Evolutionary conservation across 129 eudicot species (phyloP), one percentile per base, ranked within the genome.

Genomic region (Escallonia herrerae): DNA sequence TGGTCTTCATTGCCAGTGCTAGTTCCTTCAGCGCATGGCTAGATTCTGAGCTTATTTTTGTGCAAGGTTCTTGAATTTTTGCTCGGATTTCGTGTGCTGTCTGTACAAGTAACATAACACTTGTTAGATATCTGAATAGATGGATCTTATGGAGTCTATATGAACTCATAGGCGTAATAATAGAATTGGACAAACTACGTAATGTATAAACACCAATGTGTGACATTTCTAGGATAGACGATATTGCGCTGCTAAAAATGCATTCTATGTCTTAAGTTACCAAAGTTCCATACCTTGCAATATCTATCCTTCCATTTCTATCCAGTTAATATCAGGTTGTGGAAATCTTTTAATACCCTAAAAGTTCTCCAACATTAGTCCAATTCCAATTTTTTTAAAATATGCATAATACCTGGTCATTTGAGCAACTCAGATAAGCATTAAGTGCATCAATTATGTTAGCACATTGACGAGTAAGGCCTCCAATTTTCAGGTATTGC

Each of bases 11-110:
- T 3, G 90, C 66, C 47, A 14, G 5, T 63, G 95, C 81, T 50
- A 90, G 46, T 77, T 87, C 83, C 44, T 74, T 84, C 62, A 90
- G 56, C 2, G 95, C 87, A 40, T 66, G 40, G 65, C 95, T 79
- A 0, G 79, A 79, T 60, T 90, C 93, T 1, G 55, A 47, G 76
- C 87, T 82, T 79, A 87, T 84, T 51, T 73, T 78, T 11, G 39
- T 76, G 78, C 95, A 90, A 2, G 83, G 65, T 60, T 80, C 86
- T 73, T 76, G 70, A 62, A 90, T 68, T 74, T 75, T 85, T 50
- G 54, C 70, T 15, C 68, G 67, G 11, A 76, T 60, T 64, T 84
- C 89, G 0, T 67, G 44, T 37, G 85, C 59, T 56, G 62, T 63
- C 93, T 90, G 81, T 56, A 48, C 22, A 49, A 15, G 38, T 2